Evolutionary conservation across 805 yeast species (phyloP).

Genomic region (Myxozyma kluyveri): DNA sequence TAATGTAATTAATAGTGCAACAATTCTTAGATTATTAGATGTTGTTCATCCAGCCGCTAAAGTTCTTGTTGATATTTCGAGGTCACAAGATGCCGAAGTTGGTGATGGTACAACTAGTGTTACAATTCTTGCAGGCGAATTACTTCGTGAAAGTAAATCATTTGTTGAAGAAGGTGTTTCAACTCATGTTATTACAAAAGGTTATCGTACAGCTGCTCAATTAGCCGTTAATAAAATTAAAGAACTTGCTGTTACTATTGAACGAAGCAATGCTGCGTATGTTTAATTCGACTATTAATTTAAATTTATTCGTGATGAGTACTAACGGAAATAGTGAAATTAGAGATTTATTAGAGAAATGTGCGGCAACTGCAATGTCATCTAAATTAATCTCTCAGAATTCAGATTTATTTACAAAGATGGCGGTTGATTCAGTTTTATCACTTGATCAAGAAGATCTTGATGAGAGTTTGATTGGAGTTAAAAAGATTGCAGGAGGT

Average conservation of each 20-base stretch:
- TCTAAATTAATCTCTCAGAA: conserved; percentile 88
- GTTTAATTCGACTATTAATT: too few species aligned
- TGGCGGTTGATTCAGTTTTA: conserved; percentile 95
- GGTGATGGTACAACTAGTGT: conserved; percentile 99
- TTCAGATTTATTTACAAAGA: conserved; percentile 83
- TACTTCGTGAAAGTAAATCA: conserved; percentile 80
- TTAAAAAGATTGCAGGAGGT: conserved; percentile 94
- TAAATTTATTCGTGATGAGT: background rate
- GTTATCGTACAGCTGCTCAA: conserved; percentile 76
- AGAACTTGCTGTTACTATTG: conserved; percentile 73
- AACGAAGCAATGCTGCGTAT: conserved; percentile 45
- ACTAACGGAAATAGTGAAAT: conserved; percentile 43
- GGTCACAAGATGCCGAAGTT: conserved; percentile 97
- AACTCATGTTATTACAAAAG: conserved; percentile 82
- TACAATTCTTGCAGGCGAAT: conserved; percentile 84
- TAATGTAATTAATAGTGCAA: conserved; percentile 55
- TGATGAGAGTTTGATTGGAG: conserved; percentile 87
- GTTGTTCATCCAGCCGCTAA: conserved; percentile 98
- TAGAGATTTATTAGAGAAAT: conserved; percentile 76
- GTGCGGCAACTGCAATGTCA: conserved; percentile 97
- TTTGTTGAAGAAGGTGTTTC: conserved; percentile 97
- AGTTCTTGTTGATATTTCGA: conserved; percentile 87
- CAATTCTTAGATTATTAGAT: conserved; percentile 84
- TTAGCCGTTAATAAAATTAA: conserved; percentile 70
- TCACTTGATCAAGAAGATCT: conserved; percentile 79